These are phyloP conservation scores for Fusarium longipes DNA, from an alignment of 2,329 filamentous ascomycete species.

Conservation along the genomic window DNA sequence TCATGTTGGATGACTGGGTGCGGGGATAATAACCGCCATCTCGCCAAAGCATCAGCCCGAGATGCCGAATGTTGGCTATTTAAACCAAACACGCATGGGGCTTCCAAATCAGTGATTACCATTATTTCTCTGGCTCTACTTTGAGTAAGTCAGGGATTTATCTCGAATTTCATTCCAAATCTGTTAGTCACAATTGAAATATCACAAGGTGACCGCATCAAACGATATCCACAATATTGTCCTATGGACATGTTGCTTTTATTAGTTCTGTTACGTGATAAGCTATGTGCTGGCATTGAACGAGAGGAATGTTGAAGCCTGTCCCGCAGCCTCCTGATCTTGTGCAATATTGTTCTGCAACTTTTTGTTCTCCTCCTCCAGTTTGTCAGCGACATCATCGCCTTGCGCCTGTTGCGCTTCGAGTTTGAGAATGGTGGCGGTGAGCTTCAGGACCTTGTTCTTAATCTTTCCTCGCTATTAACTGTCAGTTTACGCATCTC, in stretches of 20 bases:
- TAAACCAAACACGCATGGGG: not conserved
- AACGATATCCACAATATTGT: not conserved
- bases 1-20: not conserved
- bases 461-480: conserved; percentile 65
- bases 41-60: conserved; percentile 40
- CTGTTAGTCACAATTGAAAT: not conserved
- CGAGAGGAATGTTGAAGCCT: conserved; percentile 52
- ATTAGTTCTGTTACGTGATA: not conserved
- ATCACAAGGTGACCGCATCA: rapidly evolving
- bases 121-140: not conserved
- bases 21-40: conserved; percentile 11
- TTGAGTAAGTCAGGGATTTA: too few species aligned
- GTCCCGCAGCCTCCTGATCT: conserved; percentile 61
- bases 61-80: conserved; percentile 7
- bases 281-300: conserved; percentile 35
- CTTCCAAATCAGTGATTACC: not conserved
- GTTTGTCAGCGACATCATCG: conserved; percentile 56
- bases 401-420: conserved; percentile 64
- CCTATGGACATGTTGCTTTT: not conserved
- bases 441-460: conserved; percentile 70
- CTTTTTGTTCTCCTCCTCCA: conserved; percentile 62
- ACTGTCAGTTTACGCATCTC: not conserved
- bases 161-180: too few species aligned
- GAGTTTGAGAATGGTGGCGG: conserved; percentile 62
- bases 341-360: conserved; percentile 63